Evolutionary conservation across 2,329 filamentous ascomycete genomes (phyloP).

Genomic region (Microdochium paspali): DNA sequence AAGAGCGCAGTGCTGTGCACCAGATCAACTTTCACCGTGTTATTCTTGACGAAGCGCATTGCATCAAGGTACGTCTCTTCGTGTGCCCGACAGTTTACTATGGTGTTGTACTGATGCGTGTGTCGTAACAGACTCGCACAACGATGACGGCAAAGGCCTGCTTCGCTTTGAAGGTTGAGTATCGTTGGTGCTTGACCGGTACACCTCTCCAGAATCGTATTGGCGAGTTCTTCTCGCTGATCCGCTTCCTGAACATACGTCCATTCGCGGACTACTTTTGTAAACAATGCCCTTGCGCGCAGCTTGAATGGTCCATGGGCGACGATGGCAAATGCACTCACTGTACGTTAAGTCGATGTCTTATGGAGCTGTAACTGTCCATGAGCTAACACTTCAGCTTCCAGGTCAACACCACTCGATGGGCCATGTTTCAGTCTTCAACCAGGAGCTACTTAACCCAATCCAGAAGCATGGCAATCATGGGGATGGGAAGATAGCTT

Average conservation of each 20-base stretch:
- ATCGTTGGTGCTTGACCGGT: constrained; percentile 93
- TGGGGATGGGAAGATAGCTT: constrained; percentile 57
- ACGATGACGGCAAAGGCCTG: constrained; percentile 92
- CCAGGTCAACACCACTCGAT: constrained; percentile 22
- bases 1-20: constrained; percentile 74
- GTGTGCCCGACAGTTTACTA: no score
- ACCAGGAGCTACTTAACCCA: constrained; percentile 88
- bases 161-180: constrained; percentile 78
- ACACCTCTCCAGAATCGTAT: constrained; percentile 96
- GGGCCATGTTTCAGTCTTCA: constrained; percentile 70
- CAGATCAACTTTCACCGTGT: constrained; percentile 80
- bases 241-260: constrained; percentile 81
- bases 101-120: no score
- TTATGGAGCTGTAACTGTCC: no score
- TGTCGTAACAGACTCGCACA: constrained; percentile 53
- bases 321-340: constrained; percentile 59
- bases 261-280: constrained; percentile 94
- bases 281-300: constrained; percentile 72
- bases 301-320: constrained; percentile 75
- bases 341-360: no score
- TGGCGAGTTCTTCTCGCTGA: constrained; percentile 89
- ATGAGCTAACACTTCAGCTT: no score
- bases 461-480: constrained; percentile 53
- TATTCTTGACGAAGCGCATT: constrained; percentile 91
- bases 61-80: constrained; percentile 59